A percentile compares a stretch with the other conserved stretches of the same genome.
Evolutionary conservation across 1,284 basidiomycete genomes (phyloP).

Genomic region (Ceratobasidium sp.): DNA sequence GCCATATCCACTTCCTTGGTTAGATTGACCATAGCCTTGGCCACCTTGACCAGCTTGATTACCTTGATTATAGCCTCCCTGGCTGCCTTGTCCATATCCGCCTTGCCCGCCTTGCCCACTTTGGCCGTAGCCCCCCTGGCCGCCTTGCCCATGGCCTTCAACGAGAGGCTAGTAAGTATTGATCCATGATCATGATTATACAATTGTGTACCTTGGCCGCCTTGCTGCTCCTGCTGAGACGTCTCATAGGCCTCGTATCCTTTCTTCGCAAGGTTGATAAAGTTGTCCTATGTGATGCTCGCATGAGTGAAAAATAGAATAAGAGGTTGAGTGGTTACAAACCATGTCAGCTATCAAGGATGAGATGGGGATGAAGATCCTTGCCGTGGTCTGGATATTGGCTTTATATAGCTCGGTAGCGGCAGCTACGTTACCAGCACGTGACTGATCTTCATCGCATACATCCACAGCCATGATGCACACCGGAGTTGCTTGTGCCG

Average conservation of each 20-base stretch:
- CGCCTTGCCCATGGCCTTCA: constrained; percentile 19
- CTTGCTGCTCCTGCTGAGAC: constrained; percentile 52
- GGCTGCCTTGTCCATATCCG: neutral
- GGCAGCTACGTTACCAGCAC: constrained; percentile 8
- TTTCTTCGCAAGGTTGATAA: constrained; percentile 77
- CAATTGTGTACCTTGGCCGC: neutral
- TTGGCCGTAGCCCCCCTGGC: neutral
- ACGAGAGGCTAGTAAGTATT: neutral
- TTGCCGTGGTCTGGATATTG: neutral
- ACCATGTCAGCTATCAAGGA: constrained; percentile 20
- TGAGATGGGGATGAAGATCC: constrained; percentile 5
- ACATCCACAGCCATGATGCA: constrained; percentile 12
- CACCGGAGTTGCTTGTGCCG: neutral
- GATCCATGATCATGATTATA: constrained; percentile 25
- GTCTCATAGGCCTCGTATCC: constrained; percentile 67
- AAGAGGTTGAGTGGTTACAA: neutral
- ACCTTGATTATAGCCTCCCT: neutral
- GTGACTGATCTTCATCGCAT: constrained; percentile 34
- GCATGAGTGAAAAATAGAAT: neutral
- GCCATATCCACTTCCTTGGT: too few species aligned
- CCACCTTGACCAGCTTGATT: constrained; percentile 26
- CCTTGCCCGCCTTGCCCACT: constrained; percentile 7
- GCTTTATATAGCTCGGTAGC: constrained; percentile 34
- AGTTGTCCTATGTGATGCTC: constrained; percentile 65
- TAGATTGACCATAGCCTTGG: too few species aligned